These are phyloP conservation scores for Aspergillus wentii DNA, from an alignment of 495 filamentous ascomycete genomes.

Conservation along the genomic window DNA sequence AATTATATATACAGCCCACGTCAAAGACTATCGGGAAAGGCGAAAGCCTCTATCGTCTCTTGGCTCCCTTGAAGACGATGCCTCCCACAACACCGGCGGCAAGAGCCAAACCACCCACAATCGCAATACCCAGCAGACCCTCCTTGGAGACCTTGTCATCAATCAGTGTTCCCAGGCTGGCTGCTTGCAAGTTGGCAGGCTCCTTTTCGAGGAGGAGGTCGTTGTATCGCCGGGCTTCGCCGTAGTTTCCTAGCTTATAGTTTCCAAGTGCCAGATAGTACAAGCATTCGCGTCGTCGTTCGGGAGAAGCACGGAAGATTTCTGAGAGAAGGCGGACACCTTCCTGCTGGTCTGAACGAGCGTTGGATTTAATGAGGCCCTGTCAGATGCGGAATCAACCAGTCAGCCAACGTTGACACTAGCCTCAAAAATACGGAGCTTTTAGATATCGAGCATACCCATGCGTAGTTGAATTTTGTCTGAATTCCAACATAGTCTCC, in stretches of 20 bases:
- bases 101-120: conserved; percentile 88
- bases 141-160: conserved; percentile 96
- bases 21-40: not conserved
- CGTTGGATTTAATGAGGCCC: conserved; percentile 91
- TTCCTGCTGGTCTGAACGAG: conserved; percentile 83
- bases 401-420: not conserved
- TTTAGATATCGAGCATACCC: conserved; percentile 60
- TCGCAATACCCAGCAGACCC: conserved; percentile 91
- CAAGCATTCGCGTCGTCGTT: conserved; percentile 92
- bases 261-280: conserved; percentile 97
- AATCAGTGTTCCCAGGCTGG: conserved; percentile 77
- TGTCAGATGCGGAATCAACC: conserved; percentile 20
- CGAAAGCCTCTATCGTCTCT: conserved; percentile 41
- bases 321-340: conserved; percentile 92
- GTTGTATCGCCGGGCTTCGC: conserved; percentile 89
- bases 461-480: conserved; percentile 99
- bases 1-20: conserved; percentile 13
- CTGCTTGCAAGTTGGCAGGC: conserved; percentile 82
- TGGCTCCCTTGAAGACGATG: conserved; percentile 67
- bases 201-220: conserved; percentile 86
- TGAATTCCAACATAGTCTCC: conserved; percentile 94
- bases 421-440: too few species aligned
- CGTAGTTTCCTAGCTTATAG: conserved; percentile 97
- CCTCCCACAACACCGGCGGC: conserved; percentile 91
- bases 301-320: conserved; percentile 88